phyloP scores from a whole-genome alignment of 306 rosid genomes.

The Castanea crenata region DNA sequence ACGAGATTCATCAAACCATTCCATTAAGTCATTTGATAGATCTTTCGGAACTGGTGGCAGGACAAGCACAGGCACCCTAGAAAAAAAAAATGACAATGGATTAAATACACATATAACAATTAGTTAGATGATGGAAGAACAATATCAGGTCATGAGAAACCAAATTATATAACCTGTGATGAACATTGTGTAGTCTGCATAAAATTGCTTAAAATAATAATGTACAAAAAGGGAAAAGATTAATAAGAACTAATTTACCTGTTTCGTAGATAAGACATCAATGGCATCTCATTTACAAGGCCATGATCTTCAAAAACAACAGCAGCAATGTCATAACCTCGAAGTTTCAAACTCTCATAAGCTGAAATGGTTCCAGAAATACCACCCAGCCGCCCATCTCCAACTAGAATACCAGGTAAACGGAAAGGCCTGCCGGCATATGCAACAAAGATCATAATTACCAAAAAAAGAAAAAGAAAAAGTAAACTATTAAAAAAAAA shows the following conservation, averaged over 20 bases:
- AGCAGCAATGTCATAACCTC: conserved; percentile 85
- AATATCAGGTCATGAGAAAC: conserved; percentile 1
- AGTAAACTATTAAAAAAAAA: not conserved
- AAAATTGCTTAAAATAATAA: not conserved
- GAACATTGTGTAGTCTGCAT: not conserved
- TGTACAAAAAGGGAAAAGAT: conserved; percentile 20
- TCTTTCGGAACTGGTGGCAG: conserved; percentile 84
- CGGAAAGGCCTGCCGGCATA: conserved; percentile 69
- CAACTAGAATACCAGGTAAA: conserved; percentile 83
- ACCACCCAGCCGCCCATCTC: conserved; percentile 91
- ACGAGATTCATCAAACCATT: conserved; percentile 69
- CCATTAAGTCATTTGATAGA: conserved; percentile 66
- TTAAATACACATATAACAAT: conserved; percentile 10
- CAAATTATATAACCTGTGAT: not conserved
- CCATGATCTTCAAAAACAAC: conserved; percentile 81
- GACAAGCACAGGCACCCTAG: conserved; percentile 84
- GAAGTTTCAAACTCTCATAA: conserved; percentile 77
- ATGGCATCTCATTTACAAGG: conserved; percentile 78
- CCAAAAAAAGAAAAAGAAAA: not conserved
- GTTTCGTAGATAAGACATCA: conserved; percentile 62
- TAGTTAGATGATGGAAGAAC: not conserved
- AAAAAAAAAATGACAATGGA: conserved; percentile 18
- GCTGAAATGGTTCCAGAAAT: conserved; percentile 95
- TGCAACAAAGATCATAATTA: conserved; percentile 18
- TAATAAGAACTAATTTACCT: conserved; percentile 43